Base-by-base conservation (phyloP, 192 early-diverging fungal species). In the Coemansia sp. region DNA sequence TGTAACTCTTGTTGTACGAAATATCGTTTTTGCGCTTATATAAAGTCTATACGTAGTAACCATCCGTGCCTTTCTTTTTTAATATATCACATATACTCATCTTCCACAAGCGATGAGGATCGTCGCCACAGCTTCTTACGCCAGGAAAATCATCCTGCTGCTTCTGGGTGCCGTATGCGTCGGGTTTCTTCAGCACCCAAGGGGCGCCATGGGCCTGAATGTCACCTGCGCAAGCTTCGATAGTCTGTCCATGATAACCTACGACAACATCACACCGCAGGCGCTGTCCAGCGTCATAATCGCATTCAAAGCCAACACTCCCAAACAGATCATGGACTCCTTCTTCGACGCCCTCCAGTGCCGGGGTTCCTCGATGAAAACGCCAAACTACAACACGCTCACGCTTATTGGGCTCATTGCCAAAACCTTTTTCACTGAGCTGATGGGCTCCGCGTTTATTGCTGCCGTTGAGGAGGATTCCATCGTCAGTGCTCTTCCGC, bases 301-400 rank as follows among this genome's bases (percentile, higher is more conserved):
- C 18, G 54, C 68, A 8, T 80, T 80, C 48, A 43, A 65, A 12
- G 32, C 61, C 16, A 52, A 58, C 11, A 74, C 72, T 0, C 40
- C 63, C 11, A 18, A 19, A 4, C 72, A 74, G 46, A 47, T 67
- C 26, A 16, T 80, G 40, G 77, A 70, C 48, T 69, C 77, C 22
- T 80, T 60, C 62, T 69, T 72, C 52, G 72, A 74, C 21, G 77
- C 77, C 8, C 72, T 80, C 16, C 47, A 41, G 40, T 80, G 77
- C 63, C 77, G 77, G 18, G 77, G 77, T 6, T 67, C 72, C 6
- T 62, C 46, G 5, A 57, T 80, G 10, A 49, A 68, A 58, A 18
- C 54, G 32, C 65, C 69, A 26, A 68, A 66, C 63, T 80, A 80
- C 63, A 68, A 68, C 62, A 72, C 65, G 11, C 42, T 43, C 22